Percentiles rank a stretch among this genome's conserved stretches.
These are phyloP conservation scores for Wallacemonas sp. DNA, from an alignment of 208 protist genomes.

Conservation along the genomic window DNA sequence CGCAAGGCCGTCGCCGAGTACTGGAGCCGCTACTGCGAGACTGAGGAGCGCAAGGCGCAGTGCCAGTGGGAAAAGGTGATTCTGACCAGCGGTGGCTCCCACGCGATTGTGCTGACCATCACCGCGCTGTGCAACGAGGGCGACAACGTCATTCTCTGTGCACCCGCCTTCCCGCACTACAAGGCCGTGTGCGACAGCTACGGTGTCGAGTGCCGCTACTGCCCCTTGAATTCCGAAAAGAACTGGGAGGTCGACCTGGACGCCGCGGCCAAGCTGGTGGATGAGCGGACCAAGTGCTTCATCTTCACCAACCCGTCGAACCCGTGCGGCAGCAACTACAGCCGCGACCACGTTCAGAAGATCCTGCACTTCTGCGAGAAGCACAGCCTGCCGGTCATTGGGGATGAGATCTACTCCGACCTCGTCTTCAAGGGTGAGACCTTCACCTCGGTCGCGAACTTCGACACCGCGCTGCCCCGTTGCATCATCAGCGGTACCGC, in stretches of 20 bases:
- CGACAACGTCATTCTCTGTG: slow-evolving; percentile 85
- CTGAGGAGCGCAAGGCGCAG: slow-evolving; percentile 24
- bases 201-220: slow-evolving; percentile 53
- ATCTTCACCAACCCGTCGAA: slow-evolving; percentile 94
- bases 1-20: slow-evolving; percentile 53
- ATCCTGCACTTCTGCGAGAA: slow-evolving; percentile 63
- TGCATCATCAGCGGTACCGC: slow-evolving; percentile 81
- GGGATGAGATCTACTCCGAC: slow-evolving; percentile 92
- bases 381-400: slow-evolving; percentile 80
- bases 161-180: slow-evolving; percentile 92
- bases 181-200: slow-evolving; percentile 60
- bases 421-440: slow-evolving; percentile 71
- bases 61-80: slow-evolving; percentile 49
- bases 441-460: slow-evolving; percentile 61
- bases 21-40: slow-evolving; percentile 29
- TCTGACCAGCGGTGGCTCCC: slow-evolving; percentile 71
- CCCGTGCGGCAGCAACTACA: slow-evolving; percentile 88
- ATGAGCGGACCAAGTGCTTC: slow-evolving; percentile 75
- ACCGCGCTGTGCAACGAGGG: slow-evolving; percentile 60
- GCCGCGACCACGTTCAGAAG: slow-evolving; percentile 49
- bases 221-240: slow-evolving; percentile 64
- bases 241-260: slow-evolving; percentile 88
- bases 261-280: slow-evolving; percentile 57
- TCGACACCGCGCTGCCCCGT: slow-evolving; percentile 60
- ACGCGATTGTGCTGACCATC: slow-evolving; percentile 82